Conservation (phyloP, 2,329 filamentous ascomycete genomes). For the Fonsecaea multimorphosa region DNA sequence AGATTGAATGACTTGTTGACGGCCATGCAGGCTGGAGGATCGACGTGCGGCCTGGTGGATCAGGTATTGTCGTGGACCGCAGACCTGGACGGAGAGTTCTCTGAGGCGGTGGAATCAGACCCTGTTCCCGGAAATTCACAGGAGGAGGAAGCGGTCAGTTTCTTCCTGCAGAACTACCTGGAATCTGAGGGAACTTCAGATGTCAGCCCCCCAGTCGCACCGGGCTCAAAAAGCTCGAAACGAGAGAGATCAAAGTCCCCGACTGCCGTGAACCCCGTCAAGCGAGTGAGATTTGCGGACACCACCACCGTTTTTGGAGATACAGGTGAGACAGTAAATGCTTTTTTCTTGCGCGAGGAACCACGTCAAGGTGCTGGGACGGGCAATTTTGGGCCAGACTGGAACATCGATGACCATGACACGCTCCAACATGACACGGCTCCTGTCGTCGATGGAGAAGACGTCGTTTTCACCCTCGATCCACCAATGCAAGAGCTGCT, state of each 20-base stretch:
- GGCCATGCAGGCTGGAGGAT: not conserved
- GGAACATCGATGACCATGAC: not conserved
- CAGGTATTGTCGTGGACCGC: conserved; percentile 7
- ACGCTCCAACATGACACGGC: not conserved
- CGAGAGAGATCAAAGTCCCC: not conserved
- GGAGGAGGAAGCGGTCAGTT: not conserved
- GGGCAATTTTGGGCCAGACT: not conserved
- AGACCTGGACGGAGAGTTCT: not conserved
- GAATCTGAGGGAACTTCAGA: not conserved
- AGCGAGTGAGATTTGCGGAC: conserved; percentile 1
- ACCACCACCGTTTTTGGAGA: not conserved
- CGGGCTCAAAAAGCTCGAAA: not conserved
- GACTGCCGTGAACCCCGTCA: not conserved
- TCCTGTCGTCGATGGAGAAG: not conserved
- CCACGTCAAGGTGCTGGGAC: not conserved
- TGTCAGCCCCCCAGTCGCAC: not conserved
- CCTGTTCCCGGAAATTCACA: not conserved
- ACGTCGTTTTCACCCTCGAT: not conserved
- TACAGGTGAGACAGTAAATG: not conserved
- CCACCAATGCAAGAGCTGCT: not conserved
- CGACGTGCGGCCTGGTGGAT: conserved; percentile 1
- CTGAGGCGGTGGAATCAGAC: not conserved
- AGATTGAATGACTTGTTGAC: conserved; percentile 1
- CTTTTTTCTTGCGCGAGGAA: not conserved
- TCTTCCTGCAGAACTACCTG: not conserved